phyloP scores from a whole-genome alignment of 2,329 filamentous ascomycete species.

The Raffaelea arxii region DNA sequence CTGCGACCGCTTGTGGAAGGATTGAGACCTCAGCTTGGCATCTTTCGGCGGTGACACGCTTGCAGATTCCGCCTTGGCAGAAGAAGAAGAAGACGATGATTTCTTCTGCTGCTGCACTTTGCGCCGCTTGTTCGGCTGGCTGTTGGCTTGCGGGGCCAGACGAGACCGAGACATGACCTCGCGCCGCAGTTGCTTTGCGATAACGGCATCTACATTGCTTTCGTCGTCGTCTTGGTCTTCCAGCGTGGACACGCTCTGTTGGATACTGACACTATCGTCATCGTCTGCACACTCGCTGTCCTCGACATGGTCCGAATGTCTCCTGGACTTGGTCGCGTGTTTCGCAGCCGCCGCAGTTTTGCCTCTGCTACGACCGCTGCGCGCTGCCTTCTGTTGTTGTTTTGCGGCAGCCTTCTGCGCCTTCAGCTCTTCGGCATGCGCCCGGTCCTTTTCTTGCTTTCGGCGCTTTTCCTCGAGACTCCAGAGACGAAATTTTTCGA shows the following conservation, averaged over 20 bases:
- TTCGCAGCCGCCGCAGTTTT: background rate
- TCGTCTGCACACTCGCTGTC: slow-evolving; percentile 18
- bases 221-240: slow-evolving; percentile 15
- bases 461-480: slow-evolving; percentile 80
- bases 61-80: too few species aligned
- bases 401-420: slow-evolving; percentile 13
- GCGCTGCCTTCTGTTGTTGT: background rate
- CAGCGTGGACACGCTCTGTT: too few species aligned
- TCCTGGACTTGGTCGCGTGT: background rate
- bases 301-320: slow-evolving; percentile 10
- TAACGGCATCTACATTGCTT: slow-evolving; percentile 60
- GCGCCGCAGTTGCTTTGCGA: slow-evolving; percentile 65
- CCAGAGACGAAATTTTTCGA: slow-evolving; percentile 84
- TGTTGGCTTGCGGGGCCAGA: slow-evolving; percentile 19
- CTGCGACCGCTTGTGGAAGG: slow-evolving; percentile 68
- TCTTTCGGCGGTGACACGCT: too few species aligned
- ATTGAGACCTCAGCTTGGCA: too few species aligned
- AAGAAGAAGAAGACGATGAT: too few species aligned
- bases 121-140: slow-evolving; percentile 14
- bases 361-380: slow-evolving; percentile 9
- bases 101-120: slow-evolving; percentile 6
- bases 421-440: slow-evolving; percentile 38
- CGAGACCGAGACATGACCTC: slow-evolving; percentile 52
- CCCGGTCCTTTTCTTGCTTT: slow-evolving; percentile 65
- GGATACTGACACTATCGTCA: too few species aligned